Conservation (phyloP, 352 stramenopile genomes). For the Hyaloperonospora arabidopsidis region DNA sequence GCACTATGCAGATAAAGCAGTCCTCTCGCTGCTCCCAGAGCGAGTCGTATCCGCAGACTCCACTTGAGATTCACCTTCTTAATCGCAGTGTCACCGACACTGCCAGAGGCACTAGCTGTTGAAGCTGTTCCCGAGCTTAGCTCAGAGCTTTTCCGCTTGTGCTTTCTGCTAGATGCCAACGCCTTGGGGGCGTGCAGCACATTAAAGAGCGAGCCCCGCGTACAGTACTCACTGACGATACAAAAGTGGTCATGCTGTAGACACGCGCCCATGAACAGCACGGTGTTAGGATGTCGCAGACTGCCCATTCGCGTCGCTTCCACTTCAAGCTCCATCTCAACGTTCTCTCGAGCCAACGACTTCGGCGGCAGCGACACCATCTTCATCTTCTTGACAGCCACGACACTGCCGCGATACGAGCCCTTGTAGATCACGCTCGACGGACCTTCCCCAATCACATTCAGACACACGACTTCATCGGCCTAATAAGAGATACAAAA, state of each 20-base stretch:
- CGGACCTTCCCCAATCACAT: slow-evolving; percentile 71
- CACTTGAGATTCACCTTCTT: slow-evolving; percentile 69
- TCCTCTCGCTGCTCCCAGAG: slow-evolving; percentile 63
- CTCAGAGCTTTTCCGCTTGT: slow-evolving; percentile 28
- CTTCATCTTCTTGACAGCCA: slow-evolving; percentile 84
- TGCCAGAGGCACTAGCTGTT: slow-evolving; percentile 15
- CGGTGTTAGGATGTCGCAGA: slow-evolving; percentile 97
- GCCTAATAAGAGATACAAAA: slow-evolving; percentile 28
- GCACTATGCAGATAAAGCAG: slow-evolving; percentile 81
- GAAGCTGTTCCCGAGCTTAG: slow-evolving; percentile 10
- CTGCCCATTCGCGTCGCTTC: slow-evolving; percentile 80
- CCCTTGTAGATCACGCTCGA: slow-evolving; percentile 81
- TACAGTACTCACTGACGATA: slow-evolving; percentile 94
- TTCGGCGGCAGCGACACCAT: slow-evolving; percentile 61
- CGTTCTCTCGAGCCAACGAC: slow-evolving; percentile 50
- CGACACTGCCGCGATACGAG: slow-evolving; percentile 74
- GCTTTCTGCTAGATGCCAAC: slow-evolving; percentile 20
- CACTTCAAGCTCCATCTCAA: slow-evolving; percentile 78
- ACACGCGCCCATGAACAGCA: slow-evolving; percentile 97
- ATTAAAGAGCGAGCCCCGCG: slow-evolving; percentile 92
- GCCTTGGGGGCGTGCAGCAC: slow-evolving; percentile 73
- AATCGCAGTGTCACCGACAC: slow-evolving; percentile 12
- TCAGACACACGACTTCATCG: slow-evolving; percentile 75
- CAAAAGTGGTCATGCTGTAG: slow-evolving; percentile 92
- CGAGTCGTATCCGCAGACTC: slow-evolving; percentile 73